Evolutionary conservation across 2,329 filamentous ascomycete genomes (phyloP).

Genomic region (Aspergillus eucalypticola): DNA sequence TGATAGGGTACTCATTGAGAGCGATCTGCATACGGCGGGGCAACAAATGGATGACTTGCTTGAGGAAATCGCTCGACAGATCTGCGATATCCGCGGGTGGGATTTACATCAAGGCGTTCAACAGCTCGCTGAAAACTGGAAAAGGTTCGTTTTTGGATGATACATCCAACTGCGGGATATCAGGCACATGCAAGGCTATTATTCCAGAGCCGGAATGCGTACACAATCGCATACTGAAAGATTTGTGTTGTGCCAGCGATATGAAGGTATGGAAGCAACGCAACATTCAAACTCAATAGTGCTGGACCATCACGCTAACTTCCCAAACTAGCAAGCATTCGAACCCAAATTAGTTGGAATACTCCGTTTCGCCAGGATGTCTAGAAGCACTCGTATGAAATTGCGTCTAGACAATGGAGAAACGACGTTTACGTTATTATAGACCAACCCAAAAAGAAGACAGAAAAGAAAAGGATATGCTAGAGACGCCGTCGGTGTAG

Average conservation of each 20-base stretch:
- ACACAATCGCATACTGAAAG: neutral
- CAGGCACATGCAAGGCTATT: too few relatives aligned
- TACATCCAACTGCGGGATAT: neutral
- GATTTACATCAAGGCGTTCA: slow-evolving; percentile 67
- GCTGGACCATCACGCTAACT: neutral
- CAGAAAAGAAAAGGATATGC: neutral
- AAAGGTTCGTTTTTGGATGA: slow-evolving; percentile 69
- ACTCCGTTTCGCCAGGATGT: neutral
- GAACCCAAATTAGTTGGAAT: rapidly evolving
- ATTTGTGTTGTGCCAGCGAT: neutral
- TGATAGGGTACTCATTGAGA: slow-evolving; percentile 80
- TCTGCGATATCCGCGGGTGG: slow-evolving; percentile 82
- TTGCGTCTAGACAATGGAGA: neutral
- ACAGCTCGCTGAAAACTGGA: slow-evolving; percentile 73
- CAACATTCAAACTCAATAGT: neutral
- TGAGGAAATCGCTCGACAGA: slow-evolving; percentile 71
- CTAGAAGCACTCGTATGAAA: neutral
- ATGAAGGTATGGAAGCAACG: neutral
- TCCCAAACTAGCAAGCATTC: neutral
- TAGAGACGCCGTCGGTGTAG: neutral
- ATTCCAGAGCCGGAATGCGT: neutral
- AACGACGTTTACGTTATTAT: neutral
- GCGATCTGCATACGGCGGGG: slow-evolving; percentile 83
- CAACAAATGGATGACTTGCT: slow-evolving; percentile 74
- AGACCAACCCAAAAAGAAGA: neutral